These are phyloP conservation scores for Stephania cephalantha DNA, from an alignment of 164 flowering plant species.

Conservation along the genomic window DNA sequence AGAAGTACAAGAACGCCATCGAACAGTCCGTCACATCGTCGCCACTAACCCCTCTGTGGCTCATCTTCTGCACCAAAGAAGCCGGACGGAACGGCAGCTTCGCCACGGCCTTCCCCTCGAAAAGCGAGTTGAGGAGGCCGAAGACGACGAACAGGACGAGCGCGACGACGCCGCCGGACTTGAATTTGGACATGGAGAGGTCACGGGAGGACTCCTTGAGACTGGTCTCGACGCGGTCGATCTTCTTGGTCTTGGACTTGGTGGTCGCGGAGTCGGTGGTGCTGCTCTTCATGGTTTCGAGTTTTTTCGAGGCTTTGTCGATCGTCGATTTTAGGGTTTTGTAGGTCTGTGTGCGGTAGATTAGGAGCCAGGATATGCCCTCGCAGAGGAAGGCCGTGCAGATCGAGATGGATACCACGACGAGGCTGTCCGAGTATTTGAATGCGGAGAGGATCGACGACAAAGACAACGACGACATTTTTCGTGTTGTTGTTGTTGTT, in stretches of 20 bases:
- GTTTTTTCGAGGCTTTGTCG: conserved; percentile 88
- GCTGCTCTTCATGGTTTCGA: conserved; percentile 77
- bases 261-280: conserved; percentile 20
- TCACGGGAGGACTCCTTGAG: conserved; percentile 90
- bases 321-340: conserved; percentile 88
- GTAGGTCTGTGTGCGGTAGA: conserved; percentile 92
- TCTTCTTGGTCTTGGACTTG: conserved; percentile 75
- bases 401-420: conserved; percentile 71
- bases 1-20: conserved; percentile 88
- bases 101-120: conserved; percentile 87
- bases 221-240: conserved; percentile 85
- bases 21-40: conserved; percentile 90
- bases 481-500: too few relatives aligned
- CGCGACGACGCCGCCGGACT: conserved; percentile 96
- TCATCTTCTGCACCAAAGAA: conserved; percentile 81
- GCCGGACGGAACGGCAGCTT: conserved; percentile 76
- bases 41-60: conserved; percentile 73
- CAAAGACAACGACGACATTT: conserved; percentile 20
- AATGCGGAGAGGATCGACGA: conserved; percentile 32
- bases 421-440: conserved; percentile 68
- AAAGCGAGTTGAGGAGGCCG: conserved; percentile 72
- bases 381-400: conserved; percentile 87
- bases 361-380: conserved; percentile 88
- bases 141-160: conserved; percentile 81
- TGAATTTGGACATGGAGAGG: conserved; percentile 87